Evolutionary conservation across 257 asterid species (phyloP).

Genomic region (Capsicum rhomboideum): DNA sequence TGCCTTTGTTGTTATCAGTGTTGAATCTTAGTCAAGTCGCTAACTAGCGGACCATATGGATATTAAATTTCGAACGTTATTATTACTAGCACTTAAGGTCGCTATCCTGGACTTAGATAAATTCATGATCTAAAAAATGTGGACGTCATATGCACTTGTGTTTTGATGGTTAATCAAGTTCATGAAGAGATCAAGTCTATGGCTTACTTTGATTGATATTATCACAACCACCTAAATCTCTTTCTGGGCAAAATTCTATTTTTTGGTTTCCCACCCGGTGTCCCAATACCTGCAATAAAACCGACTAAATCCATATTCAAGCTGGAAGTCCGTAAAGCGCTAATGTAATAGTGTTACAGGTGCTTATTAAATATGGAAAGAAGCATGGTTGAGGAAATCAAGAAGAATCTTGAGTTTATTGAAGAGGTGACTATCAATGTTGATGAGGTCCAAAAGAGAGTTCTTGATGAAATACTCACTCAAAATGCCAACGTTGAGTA

Average conservation of each 20-base stretch:
- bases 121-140: not conserved
- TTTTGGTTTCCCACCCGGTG: not conserved
- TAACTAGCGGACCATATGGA: not conserved
- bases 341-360: not conserved
- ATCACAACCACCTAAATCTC: too few relatives aligned
- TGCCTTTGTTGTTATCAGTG: not conserved
- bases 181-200: too few relatives aligned
- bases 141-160: not conserved
- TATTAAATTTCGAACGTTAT: not conserved
- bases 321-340: too few relatives aligned
- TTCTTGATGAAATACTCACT: constrained; percentile 25
- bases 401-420: constrained; percentile 14
- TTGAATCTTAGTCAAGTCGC: not conserved
- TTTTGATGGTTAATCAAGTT: too few relatives aligned
- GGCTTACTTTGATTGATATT: too few relatives aligned
- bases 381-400: constrained; percentile 6
- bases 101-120: not conserved
- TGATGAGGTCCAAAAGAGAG: constrained; percentile 24
- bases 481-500: constrained; percentile 28
- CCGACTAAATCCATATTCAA: too few relatives aligned
- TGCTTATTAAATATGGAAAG: not conserved
- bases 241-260: not conserved
- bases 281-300: rapidly evolving
- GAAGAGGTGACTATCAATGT: constrained; percentile 22
- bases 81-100: not conserved